Evolutionary conservation across 805 yeast species (phyloP), one percentile per base, ranked within the genome.

Genomic region (Ogataea neopini): DNA sequence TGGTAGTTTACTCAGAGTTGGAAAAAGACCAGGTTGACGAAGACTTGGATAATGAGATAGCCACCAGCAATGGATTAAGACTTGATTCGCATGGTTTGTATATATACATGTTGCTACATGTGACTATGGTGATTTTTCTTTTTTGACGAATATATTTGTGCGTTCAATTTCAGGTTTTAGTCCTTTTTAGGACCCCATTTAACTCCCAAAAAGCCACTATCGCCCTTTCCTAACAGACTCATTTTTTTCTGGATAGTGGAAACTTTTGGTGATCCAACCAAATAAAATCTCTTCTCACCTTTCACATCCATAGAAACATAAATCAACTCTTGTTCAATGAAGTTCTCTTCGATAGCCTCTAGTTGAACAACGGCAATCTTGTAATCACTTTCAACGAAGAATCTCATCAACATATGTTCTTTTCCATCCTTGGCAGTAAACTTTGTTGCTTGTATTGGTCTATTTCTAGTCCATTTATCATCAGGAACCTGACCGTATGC

Each of bases 391-490:
- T 88, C 91, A 35, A 91, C 92, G 60, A 86, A 90, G 67, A 90
- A 90, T 63, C 85, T 82, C 94, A 91, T 86, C 49, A 82, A 73
- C 58, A 87, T 74, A 57, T 86, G 95, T 55, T 87, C 94, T 57
- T 82, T 80, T 1, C 96, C 96, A 49, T 84, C 84, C 51, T 80
- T 77, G 44, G 86, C 96, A 0, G 61, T 59, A 47, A 80, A 68
- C 50, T 83, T 74, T 47, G 87, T 77, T 11, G 94, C 80, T 41
- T 82, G 80, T 34, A 88, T 80, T 2, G 97, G 96, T 69, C 96
- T 80, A 62, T 87, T 87, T 70, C 96, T 80, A 6, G 89, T 86
- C 92, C 96, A 88, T 58, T 81, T 81, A 61, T 87, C 92, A 18
- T 77, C 73, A 1, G 80, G 67, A 8, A 55, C 63, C 56, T 86